Evolutionary conservation across 1,284 basidiomycete genomes (phyloP), one percentile per base, ranked within the genome.

Genomic region (Microbotryum saponariae): DNA sequence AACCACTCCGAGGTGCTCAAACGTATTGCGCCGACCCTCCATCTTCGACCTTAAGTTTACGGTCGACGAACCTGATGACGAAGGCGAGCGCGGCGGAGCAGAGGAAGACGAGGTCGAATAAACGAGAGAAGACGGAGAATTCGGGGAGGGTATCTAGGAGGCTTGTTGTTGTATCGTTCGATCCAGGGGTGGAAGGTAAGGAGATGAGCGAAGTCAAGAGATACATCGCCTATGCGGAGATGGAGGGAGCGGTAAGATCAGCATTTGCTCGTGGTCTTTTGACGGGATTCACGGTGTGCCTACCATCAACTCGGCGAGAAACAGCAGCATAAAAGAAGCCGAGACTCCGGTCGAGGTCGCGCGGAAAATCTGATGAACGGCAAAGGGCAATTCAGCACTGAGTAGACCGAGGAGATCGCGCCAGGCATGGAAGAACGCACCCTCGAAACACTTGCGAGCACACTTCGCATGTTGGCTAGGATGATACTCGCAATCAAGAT

Each of bases 191-290:
- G 3, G 74, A 71, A 0, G 76, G 72, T 0, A 78, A 70, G 51
- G 77, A 77, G 57, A 78, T 77, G 51, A 78, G 71, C 16, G 76
- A 77, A 0, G 77, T 77, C 31, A 78, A 70, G 16, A 77, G 73
- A 57, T 78, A 78, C 48, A 78, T 74, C 31, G 75, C 75, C 73
- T 74, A 62, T 21, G 23, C 48, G 47, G n/a, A 46, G 14, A 25
- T 18, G 4, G 51, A 54, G 50, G 20, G 51, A 31, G 47, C 42
- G 48, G 29, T n/a, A 1, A 20, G 25, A 47, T 21, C 18, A 6
- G 21, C 16, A 49, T 18, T 10, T 42, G 4, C 16, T 42, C 16
- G 1, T 18, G 12, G 5, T 42, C 1, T 16, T 42, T 18, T 14
- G 37, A 42, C 20, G 4, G n/a, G 21, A 56, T 42, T 2, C 20